Evolutionary conservation across 2,329 filamentous ascomycete species (phyloP).

Genomic region (Arthrobotrys pseudoclavata): DNA sequence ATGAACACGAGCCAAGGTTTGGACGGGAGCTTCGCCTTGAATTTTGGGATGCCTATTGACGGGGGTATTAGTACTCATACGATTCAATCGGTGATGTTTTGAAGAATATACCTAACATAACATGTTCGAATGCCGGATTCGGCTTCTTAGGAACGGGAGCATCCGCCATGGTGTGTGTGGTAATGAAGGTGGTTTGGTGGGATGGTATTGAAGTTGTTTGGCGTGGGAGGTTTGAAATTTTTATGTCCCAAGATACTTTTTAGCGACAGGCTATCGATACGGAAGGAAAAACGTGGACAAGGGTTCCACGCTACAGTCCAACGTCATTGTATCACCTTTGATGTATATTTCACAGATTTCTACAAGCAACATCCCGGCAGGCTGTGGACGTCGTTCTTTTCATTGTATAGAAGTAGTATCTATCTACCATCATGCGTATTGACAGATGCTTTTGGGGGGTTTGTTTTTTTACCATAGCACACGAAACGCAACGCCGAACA

Average conservation of each 20-base stretch:
- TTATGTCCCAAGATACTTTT: constrained; percentile 40
- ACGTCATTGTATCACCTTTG: constrained; percentile 14
- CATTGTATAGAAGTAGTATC: constrained; percentile 35
- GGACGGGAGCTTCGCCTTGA: constrained; percentile 87
- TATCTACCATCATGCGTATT: constrained; percentile 48
- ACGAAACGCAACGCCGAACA: constrained; percentile 51
- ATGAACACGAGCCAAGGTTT: constrained; percentile 99
- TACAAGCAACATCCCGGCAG: constrained; percentile 30
- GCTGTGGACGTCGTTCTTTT: constrained; percentile 18
- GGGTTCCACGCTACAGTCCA: constrained; percentile 1
- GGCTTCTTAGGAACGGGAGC: constrained; percentile 51
- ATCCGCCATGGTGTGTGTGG: constrained; percentile 42
- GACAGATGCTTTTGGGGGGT: constrained; percentile 44
- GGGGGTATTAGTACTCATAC: constrained; percentile 33
- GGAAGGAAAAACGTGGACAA: constrained; percentile 24
- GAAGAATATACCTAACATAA: constrained; percentile 34
- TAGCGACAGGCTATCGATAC: constrained; percentile 55
- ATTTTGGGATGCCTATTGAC: constrained; percentile 79
- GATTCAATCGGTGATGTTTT: constrained; percentile 24
- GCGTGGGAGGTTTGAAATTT: constrained; percentile 40
- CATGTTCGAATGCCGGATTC: constrained; percentile 55
- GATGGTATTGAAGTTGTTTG: constrained; percentile 36
- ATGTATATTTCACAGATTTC: neutral
- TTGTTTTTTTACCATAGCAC: constrained; percentile 36
- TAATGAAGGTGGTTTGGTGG: constrained; percentile 2